phyloP scores from a whole-genome alignment of 768 basidiomycete species.

The Kwoniella sp. region DNA sequence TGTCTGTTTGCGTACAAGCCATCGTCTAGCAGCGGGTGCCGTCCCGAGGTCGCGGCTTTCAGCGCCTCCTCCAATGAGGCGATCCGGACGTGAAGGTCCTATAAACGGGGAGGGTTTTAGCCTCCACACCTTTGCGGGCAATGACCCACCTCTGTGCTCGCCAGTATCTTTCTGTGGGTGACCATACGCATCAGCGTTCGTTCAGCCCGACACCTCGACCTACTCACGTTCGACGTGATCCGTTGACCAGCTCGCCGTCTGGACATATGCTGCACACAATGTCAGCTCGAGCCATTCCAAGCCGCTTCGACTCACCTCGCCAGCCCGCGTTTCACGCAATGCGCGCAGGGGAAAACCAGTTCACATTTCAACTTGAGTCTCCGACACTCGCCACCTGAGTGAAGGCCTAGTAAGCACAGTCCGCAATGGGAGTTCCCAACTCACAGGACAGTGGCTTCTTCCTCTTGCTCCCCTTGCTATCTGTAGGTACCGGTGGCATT shows the following conservation, averaged over 20 bases:
- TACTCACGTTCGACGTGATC: slow-evolving; percentile 19
- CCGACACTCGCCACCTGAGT: slow-evolving; percentile 18
- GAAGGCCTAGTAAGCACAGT: background rate
- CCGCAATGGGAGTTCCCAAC: background rate
- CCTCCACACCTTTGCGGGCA: background rate
- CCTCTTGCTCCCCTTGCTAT: slow-evolving; percentile 9
- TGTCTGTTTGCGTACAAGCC: slow-evolving; percentile 17
- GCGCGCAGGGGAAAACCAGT: slow-evolving; percentile 12
- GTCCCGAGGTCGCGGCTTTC: slow-evolving; percentile 7
- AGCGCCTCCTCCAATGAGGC: slow-evolving; percentile 21
- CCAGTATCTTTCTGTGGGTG: slow-evolving; percentile 17
- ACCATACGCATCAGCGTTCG: background rate
- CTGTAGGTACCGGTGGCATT: background rate
- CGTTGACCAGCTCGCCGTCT: slow-evolving; percentile 19
- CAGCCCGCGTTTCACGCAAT: slow-evolving; percentile 17
- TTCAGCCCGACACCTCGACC: background rate
- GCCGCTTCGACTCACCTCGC: slow-evolving; percentile 9
- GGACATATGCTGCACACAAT: slow-evolving; percentile 26
- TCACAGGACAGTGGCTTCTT: slow-evolving; percentile 18
- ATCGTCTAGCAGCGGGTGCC: slow-evolving; percentile 13
- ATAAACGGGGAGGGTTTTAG: background rate
- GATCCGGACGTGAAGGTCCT: slow-evolving; percentile 22
- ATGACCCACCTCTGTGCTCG: slow-evolving; percentile 23
- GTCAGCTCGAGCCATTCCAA: too few species aligned
- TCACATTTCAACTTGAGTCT: slow-evolving; percentile 25